These are phyloP conservation scores for Tolypocladium nubicola DNA, from an alignment of 2,329 filamentous ascomycete species.

Conservation along the genomic window DNA sequence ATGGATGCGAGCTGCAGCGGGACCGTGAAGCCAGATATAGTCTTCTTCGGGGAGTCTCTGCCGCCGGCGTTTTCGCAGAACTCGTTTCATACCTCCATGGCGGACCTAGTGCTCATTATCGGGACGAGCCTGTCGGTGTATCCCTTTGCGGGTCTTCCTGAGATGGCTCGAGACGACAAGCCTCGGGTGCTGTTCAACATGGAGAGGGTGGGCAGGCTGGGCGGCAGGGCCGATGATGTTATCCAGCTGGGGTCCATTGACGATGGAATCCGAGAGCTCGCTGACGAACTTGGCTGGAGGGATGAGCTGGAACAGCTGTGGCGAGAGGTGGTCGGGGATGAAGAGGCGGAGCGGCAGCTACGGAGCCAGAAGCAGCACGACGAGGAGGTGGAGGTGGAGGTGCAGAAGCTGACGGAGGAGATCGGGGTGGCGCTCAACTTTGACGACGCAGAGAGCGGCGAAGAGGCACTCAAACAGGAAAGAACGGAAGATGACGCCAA, in stretches of 20 bases:
- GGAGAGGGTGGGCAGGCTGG: conserved; percentile 71
- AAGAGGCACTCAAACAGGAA: background rate
- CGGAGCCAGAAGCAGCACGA: conserved; percentile 16
- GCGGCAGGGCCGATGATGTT: conserved; percentile 73
- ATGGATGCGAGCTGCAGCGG: conserved; percentile 52
- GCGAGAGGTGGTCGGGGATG: conserved; percentile 54
- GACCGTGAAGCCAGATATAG: conserved; percentile 86
- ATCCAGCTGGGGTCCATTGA: conserved; percentile 77
- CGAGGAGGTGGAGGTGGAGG: conserved; percentile 31
- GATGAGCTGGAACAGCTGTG: conserved; percentile 73
- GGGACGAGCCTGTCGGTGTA: conserved; percentile 83
- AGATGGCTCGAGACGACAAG: conserved; percentile 45
- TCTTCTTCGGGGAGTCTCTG: conserved; percentile 78
- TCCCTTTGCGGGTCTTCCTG: conserved; percentile 76
- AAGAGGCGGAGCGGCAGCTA: conserved; percentile 41
- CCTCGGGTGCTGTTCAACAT: conserved; percentile 83
- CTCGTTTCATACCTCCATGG: conserved; percentile 39
- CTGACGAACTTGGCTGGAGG: conserved; percentile 72
- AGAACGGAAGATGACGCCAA: background rate
- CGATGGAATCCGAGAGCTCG: conserved; percentile 65
- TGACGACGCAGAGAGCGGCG: conserved; percentile 8
- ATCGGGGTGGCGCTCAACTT: conserved; percentile 23
- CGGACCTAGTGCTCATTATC: conserved; percentile 75
- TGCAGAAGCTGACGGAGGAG: conserved; percentile 26
- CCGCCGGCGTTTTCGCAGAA: conserved; percentile 25